phyloP scores from a whole-genome alignment of 176 grass and related monocot genomes.

The Triticum timopheevii region DNA sequence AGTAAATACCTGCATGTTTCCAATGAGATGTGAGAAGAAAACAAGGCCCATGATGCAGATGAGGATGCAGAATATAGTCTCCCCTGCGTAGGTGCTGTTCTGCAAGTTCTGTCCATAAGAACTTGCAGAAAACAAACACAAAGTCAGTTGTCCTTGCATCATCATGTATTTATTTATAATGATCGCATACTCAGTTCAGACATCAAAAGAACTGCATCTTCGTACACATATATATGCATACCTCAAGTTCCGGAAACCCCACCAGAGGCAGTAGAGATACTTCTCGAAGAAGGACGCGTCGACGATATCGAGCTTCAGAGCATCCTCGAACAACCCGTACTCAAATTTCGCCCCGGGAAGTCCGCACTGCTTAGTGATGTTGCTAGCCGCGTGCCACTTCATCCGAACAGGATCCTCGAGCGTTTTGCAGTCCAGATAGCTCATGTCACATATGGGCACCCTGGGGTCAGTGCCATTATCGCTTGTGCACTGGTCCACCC shows the following conservation, averaged over 20 bases:
- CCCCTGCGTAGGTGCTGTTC: slow-evolving; percentile 79
- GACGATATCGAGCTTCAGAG: slow-evolving; percentile 48
- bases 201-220: background rate
- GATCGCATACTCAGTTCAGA: background rate
- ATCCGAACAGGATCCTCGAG: slow-evolving; percentile 1
- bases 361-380: slow-evolving; percentile 33
- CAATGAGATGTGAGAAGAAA: slow-evolving; percentile 96
- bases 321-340: slow-evolving; percentile 73
- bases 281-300: slow-evolving; percentile 62
- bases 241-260: slow-evolving; percentile 88
- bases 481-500: slow-evolving; percentile 49
- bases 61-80: slow-evolving; percentile 84
- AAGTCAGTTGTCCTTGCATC: background rate
- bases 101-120: slow-evolving; percentile 86
- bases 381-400: slow-evolving; percentile 45
- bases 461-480: slow-evolving; percentile 33
- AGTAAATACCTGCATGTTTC: slow-evolving; percentile 89
- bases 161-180: background rate
- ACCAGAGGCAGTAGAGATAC: slow-evolving; percentile 99
- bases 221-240: slow-evolving; percentile 10
- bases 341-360: slow-evolving; percentile 40
- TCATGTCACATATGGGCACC: slow-evolving; percentile 31
- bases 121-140: slow-evolving; percentile 20
- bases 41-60: slow-evolving; percentile 94
- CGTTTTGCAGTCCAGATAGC: slow-evolving; percentile 67